phyloP scores from a whole-genome alignment of 306 rosid species.

The Herpetospermum pedunculosum region DNA sequence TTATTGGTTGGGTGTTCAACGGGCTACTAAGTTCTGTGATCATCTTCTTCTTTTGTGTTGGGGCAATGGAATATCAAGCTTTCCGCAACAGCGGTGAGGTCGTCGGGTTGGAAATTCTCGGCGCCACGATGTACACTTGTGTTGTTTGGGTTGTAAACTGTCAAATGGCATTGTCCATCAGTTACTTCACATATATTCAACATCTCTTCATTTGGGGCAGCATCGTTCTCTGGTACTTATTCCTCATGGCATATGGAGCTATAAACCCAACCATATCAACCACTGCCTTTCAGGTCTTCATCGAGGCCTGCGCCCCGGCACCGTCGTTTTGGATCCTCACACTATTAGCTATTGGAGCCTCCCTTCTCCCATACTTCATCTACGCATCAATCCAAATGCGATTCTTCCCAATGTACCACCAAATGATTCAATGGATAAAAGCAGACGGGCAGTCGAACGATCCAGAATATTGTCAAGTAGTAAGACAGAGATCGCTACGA shows the following conservation, averaged over 20 bases:
- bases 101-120: slow-evolving; percentile 48
- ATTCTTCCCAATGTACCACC: slow-evolving; percentile 79
- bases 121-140: slow-evolving; percentile 78
- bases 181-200: slow-evolving; percentile 74
- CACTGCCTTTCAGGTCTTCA: slow-evolving; percentile 76
- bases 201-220: slow-evolving; percentile 95
- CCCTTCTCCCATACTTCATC: slow-evolving; percentile 57
- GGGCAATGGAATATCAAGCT: slow-evolving; percentile 52
- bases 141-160: slow-evolving; percentile 92
- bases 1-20: slow-evolving; percentile 60
- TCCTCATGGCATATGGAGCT: slow-evolving; percentile 86
- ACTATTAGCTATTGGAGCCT: slow-evolving; percentile 36
- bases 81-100: slow-evolving; percentile 78
- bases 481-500: slow-evolving; percentile 63
- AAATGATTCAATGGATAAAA: slow-evolving; percentile 85
- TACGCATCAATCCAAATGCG: slow-evolving; percentile 62
- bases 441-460: slow-evolving; percentile 59
- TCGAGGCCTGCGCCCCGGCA: slow-evolving; percentile 85
- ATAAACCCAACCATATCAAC: slow-evolving; percentile 52
- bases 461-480: slow-evolving; percentile 67
- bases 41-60: slow-evolving; percentile 66
- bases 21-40: slow-evolving; percentile 48
- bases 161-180: slow-evolving; percentile 87
- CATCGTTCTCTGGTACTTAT: slow-evolving; percentile 61
- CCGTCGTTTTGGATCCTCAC: slow-evolving; percentile 73